Evolutionary conservation across 352 stramenopile species (phyloP), one percentile per base, ranked within the genome.

Genomic region (Phytophthora uliginosa): DNA sequence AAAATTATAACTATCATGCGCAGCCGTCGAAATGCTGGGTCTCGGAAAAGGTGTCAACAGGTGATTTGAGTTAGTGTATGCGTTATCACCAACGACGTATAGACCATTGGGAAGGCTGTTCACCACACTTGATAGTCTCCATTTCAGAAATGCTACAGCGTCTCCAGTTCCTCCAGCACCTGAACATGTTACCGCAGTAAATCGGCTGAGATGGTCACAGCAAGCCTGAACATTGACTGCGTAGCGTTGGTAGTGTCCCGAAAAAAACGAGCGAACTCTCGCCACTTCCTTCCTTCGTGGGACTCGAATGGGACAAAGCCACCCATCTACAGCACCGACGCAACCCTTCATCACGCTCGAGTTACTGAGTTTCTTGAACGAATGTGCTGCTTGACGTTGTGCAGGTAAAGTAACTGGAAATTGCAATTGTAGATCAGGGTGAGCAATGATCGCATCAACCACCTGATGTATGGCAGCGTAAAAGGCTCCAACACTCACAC

Each of bases 401-500:
- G 60, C 34, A 3, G 10, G 13, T 36, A 59, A 9, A 5, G 50
- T 34, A 28, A 22, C 38, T 54, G 60, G 60, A 33, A 59, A 67
- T 22, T 20, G n/a, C 53, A 54, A 12, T 15, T 36, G 22, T 2
- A 68, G 24, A 20, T 61, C 61, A 2, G 50, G 50, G 48, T 68
- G 61, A 45, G 26, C 50, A 26, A 60, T 54, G 12, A 60, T 54
- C n/a, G 61, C 51, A 9, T 68, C 61, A 17, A 68, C 24, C 5
- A 68, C 61, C n/a, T 60, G 22, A 12, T 68, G 61, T 12, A 68
- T 55, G 8, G 20, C 26, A 42, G 33, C 50, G 10, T 68, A 68
- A 59, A 60, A 68, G 3, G 60, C 60, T n/a, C 33, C 6, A 34
- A 40, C 48, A 20, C 60, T 66, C 4, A 58, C 60, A 42, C 51